These are phyloP conservation scores for Orobanche coerulescens DNA, from an alignment of 257 asterid species.

Conservation along the genomic window DNA sequence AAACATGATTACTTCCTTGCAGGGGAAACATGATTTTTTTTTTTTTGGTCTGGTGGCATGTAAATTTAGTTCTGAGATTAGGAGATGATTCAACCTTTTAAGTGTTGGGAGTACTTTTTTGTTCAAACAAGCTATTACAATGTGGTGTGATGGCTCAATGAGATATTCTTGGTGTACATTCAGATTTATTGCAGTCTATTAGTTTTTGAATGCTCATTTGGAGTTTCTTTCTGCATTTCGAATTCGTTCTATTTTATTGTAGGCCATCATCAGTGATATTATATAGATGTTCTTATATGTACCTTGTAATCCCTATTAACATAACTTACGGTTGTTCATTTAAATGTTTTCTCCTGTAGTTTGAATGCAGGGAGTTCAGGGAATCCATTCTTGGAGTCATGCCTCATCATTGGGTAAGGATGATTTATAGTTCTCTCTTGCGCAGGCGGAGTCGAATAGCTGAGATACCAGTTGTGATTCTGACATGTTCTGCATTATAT, in stretches of 20 bases:
- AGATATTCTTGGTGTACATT: not conserved
- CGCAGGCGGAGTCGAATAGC: not conserved
- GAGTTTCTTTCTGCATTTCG: conserved; percentile 2
- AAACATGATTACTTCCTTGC: not conserved
- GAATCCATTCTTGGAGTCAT: conserved; percentile 94
- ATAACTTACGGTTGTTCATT: conserved; percentile 17
- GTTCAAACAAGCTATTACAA: not conserved
- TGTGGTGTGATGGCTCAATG: not conserved
- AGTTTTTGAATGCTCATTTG: not conserved
- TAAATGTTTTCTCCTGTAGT: conserved; percentile 42
- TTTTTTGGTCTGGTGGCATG: not conserved
- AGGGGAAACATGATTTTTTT: conserved; percentile 3
- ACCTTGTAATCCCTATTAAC: not conserved
- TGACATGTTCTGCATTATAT: conserved; percentile 20
- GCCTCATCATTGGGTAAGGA: conserved; percentile 95
- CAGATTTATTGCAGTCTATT: not conserved
- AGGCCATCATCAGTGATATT: conserved; percentile 8
- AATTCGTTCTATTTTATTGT: not conserved
- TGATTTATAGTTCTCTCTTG: conserved; percentile 11
- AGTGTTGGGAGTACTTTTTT: not conserved
- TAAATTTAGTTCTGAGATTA: not conserved
- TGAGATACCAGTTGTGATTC: conserved; percentile 12
- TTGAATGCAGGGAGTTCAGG: conserved; percentile 95
- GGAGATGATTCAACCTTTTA: conserved; percentile 5
- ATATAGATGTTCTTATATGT: not conserved